Evolutionary conservation across 179 eudicot genomes (phyloP).

Genomic region (Silene coronaria): DNA sequence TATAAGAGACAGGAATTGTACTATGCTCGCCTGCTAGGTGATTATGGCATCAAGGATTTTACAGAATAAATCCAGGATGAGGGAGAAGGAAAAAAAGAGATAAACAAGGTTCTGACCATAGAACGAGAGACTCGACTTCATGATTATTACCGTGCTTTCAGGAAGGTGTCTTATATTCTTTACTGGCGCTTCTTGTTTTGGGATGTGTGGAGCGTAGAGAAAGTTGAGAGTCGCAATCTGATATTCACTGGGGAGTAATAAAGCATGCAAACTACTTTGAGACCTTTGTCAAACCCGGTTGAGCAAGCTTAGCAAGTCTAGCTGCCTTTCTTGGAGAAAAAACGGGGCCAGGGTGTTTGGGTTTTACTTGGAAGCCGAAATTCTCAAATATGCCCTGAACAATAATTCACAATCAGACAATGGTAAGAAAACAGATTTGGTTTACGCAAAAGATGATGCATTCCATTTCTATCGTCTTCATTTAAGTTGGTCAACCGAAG

Average conservation of each 20-base stretch:
- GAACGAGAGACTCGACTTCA: constrained; percentile 15
- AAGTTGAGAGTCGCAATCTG: constrained; percentile 4
- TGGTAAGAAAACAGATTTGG: neutral
- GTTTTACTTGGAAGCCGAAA: constrained; percentile 28
- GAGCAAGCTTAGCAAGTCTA: neutral
- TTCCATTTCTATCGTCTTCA: neutral
- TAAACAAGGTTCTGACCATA: constrained; percentile 4
- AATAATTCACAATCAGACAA: constrained; percentile 3
- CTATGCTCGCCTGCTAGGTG: no score
- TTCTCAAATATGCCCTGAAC: constrained; percentile 60
- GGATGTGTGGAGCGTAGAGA: neutral
- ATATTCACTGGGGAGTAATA: neutral
- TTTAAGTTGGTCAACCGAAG: neutral
- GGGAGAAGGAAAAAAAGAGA: neutral
- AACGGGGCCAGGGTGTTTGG: neutral
- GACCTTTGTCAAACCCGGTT: neutral
- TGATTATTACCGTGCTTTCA: neutral
- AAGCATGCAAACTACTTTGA: neutral
- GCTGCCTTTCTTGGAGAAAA: neutral
- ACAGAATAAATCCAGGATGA: constrained; percentile 18
- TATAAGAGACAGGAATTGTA: no score
- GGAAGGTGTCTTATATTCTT: constrained; percentile 1
- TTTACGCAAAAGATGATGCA: neutral
- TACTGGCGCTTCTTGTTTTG: neutral
- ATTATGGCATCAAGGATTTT: constrained; percentile 8